These are phyloP conservation scores for Cystobasidium tubakii DNA, from an alignment of 768 basidiomycete genomes.

Conservation along the genomic window DNA sequence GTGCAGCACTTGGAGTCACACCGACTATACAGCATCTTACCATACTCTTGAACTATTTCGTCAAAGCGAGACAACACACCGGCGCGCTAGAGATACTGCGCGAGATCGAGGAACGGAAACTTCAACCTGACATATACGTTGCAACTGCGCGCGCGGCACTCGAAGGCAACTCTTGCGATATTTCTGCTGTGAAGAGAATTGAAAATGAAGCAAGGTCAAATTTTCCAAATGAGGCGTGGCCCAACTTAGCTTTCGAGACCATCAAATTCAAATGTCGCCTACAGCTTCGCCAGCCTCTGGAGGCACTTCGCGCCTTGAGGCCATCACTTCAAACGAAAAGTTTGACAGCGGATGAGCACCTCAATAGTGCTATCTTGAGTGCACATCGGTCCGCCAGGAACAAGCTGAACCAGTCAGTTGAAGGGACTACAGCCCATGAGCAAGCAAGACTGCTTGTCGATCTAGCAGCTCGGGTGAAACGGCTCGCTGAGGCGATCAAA, in stretches of 20 bases:
- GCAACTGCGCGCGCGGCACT: not conserved
- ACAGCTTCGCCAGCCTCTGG: not conserved
- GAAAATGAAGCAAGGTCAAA: not conserved
- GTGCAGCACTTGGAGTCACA: slow-evolving; percentile 18
- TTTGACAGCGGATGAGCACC: slow-evolving; percentile 6
- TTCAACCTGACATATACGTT: slow-evolving; percentile 15
- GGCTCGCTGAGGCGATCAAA: not conserved
- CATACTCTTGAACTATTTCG: slow-evolving; percentile 3
- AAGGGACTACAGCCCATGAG: not conserved
- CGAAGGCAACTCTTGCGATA: not conserved
- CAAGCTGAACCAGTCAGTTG: not conserved
- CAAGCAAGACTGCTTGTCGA: not conserved
- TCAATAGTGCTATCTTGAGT: not conserved
- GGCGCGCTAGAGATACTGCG: not conserved
- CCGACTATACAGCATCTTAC: slow-evolving; percentile 16
- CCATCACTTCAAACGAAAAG: not conserved
- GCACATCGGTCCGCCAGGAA: not conserved
- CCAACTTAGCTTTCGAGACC: slow-evolving; percentile 14
- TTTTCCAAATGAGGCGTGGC: not conserved
- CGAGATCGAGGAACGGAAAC: not conserved
- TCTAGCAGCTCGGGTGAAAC: not conserved
- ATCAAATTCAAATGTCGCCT: not conserved
- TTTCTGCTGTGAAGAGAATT: not conserved
- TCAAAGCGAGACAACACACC: not conserved
- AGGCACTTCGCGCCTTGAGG: not conserved